Conservation (phyloP, 441 rosid genomes). For the Populus hybrid region DNA sequence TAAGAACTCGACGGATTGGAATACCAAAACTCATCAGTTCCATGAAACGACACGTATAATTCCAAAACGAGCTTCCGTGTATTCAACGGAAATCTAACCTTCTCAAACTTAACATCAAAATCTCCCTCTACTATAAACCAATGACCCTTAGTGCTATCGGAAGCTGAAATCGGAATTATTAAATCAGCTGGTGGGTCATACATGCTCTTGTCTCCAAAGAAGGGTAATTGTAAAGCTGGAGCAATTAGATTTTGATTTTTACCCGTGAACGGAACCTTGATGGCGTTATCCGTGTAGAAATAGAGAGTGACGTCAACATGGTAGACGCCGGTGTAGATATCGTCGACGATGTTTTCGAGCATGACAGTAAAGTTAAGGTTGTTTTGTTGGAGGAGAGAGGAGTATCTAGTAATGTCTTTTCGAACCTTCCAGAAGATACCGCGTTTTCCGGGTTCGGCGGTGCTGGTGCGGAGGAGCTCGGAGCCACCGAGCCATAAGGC, state of each 20-base stretch:
- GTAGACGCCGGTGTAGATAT: conserved; percentile 69
- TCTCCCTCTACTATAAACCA: conserved; percentile 59
- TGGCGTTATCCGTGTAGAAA: conserved; percentile 40
- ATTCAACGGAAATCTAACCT: conserved; percentile 50
- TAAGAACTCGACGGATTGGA: conserved; percentile 75
- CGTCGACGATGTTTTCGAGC: conserved; percentile 76
- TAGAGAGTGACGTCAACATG: conserved; percentile 51
- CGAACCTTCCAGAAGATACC: conserved; percentile 78
- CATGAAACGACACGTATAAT: conserved; percentile 73
- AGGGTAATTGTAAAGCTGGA: background rate
- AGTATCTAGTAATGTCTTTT: conserved; percentile 68
- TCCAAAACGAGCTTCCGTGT: conserved; percentile 55
- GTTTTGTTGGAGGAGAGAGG: conserved; percentile 40
- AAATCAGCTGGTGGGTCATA: conserved; percentile 58
- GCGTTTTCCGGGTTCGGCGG: conserved; percentile 60
- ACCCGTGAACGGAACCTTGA: conserved; percentile 19
- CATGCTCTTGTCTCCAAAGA: conserved; percentile 7
- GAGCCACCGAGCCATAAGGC: conserved; percentile 77
- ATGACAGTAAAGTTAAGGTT: conserved; percentile 56
- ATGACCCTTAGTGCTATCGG: conserved; percentile 37
- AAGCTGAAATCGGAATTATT: conserved; percentile 48
- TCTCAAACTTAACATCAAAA: conserved; percentile 38
- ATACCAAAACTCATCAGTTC: conserved; percentile 89
- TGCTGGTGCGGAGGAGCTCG: conserved; percentile 86
- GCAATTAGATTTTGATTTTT: background rate